Evolutionary conservation across 129 eudicot species (phyloP).

Genomic region (Tanacetum coccineum): DNA sequence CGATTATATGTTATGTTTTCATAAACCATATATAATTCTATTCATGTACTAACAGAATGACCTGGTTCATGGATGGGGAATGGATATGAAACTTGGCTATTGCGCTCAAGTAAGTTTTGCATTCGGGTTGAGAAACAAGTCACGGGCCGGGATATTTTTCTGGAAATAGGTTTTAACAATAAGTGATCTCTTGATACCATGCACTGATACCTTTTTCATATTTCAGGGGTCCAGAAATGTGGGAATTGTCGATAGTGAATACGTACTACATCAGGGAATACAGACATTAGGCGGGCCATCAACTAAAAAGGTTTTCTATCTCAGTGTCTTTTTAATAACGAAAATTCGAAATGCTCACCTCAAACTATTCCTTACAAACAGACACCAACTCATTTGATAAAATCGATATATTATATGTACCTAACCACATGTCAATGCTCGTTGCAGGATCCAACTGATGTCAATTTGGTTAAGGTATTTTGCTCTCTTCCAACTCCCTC

Average conservation of each 20-base stretch:
- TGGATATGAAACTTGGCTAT: slow-evolving; percentile 98
- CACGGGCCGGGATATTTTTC: background rate
- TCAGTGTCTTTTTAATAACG: background rate
- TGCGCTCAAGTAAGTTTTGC: slow-evolving; percentile 78
- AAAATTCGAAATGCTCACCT: background rate
- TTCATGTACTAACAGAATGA: slow-evolving; percentile 59
- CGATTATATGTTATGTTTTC: background rate
- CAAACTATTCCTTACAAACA: background rate
- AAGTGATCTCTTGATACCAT: slow-evolving; percentile 5
- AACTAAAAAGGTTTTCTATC: slow-evolving; percentile 43
- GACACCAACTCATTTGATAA: background rate
- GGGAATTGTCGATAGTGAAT: slow-evolving; percentile 80
- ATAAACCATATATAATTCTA: background rate
- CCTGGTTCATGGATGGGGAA: slow-evolving; percentile 98
- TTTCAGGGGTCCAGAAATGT: slow-evolving; percentile 70
- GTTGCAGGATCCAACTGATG: slow-evolving; percentile 45
- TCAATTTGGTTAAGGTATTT: slow-evolving; percentile 53
- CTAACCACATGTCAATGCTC: background rate
- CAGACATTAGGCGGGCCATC: slow-evolving; percentile 71
- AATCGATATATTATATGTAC: background rate
- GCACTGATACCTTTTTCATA: background rate
- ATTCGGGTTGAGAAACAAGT: background rate
- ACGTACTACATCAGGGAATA: slow-evolving; percentile 67
- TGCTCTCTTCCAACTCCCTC: background rate
- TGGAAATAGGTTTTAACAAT: background rate